phyloP scores from a whole-genome alignment of 352 stramenopile species.

The Globisporangium echinulatum region DNA sequence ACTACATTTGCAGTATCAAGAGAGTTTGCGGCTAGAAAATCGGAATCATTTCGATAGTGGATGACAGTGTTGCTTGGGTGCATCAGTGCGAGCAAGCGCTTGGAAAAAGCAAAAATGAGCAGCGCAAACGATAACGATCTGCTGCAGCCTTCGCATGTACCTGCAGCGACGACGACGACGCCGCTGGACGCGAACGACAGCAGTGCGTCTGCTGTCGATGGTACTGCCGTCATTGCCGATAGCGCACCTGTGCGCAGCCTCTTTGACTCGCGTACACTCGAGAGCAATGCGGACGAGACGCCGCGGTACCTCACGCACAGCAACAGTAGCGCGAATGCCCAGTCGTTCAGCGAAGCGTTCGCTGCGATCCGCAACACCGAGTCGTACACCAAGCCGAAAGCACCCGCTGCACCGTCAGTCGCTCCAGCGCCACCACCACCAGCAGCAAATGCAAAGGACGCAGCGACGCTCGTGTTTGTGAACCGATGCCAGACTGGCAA shows the following conservation, averaged over 20 bases:
- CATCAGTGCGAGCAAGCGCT: too few relatives aligned
- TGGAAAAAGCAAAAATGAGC: too few relatives aligned
- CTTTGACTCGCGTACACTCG: constrained; percentile 37
- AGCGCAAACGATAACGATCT: too few relatives aligned
- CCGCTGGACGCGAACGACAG: background rate
- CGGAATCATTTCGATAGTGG: too few relatives aligned
- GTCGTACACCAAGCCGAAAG: constrained; percentile 36
- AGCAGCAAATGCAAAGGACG: constrained; percentile 18
- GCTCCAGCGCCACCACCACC: background rate
- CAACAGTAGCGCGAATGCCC: constrained; percentile 10
- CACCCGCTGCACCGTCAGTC: background rate
- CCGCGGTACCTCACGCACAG: constrained; percentile 33
- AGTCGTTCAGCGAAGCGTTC: constrained; percentile 55
- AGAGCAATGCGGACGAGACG: constrained; percentile 5
- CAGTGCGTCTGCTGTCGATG: background rate
- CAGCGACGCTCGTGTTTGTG: constrained; percentile 58
- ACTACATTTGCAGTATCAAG: too few relatives aligned
- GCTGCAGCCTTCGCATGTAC: too few relatives aligned
- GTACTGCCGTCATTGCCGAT: too few relatives aligned
- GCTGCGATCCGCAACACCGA: constrained; percentile 44
- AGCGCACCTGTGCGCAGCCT: constrained; percentile 21
- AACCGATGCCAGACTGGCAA: constrained; percentile 91
- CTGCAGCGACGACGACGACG: background rate
- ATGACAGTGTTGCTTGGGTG: too few relatives aligned
- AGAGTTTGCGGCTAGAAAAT: too few relatives aligned